Conservation (phyloP, 2,329 filamentous ascomycete genomes). For the Penicillium aurantiogriseum region DNA sequence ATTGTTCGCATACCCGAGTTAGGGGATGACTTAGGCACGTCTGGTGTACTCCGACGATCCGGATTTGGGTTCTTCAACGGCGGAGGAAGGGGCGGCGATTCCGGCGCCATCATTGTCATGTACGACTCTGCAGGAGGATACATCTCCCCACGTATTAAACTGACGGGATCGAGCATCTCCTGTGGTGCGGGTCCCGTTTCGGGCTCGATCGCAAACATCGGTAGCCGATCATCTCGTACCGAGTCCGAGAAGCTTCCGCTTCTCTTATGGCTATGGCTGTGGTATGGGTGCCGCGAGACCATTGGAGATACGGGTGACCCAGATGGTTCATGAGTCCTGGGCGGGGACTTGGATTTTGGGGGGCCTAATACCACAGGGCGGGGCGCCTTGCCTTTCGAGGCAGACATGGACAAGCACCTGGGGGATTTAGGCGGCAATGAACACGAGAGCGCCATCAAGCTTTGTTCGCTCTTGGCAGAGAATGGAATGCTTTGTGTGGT, state of each 20-base stretch:
- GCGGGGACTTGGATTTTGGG: constrained; percentile 30
- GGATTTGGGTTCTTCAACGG: constrained; percentile 24
- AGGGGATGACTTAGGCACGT: constrained; percentile 29
- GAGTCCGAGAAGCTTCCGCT: constrained; percentile 88
- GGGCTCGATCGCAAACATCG: constrained; percentile 49
- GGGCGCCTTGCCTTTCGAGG: constrained; percentile 35
- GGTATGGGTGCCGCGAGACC: constrained; percentile 48
- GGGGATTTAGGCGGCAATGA: constrained; percentile 54
- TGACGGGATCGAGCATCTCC: constrained; percentile 70
- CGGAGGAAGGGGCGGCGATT: constrained; percentile 43
- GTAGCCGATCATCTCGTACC: constrained; percentile 64
- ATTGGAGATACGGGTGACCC: constrained; percentile 28
- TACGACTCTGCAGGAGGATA: constrained; percentile 80
- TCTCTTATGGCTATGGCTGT: constrained; percentile 66
- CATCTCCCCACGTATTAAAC: constrained; percentile 81
- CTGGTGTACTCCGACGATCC: constrained; percentile 33
- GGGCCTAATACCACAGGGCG: constrained; percentile 44
- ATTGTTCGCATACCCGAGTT: constrained; percentile 77
- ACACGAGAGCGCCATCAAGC: constrained; percentile 59
- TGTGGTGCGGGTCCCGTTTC: constrained; percentile 52
- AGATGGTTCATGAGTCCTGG: constrained; percentile 24
- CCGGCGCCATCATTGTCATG: constrained; percentile 64
- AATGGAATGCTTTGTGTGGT: constrained; percentile 37
- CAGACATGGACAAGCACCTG: constrained; percentile 38
- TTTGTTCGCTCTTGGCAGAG: constrained; percentile 48